phyloP scores from a whole-genome alignment of 1,284 basidiomycete species.

The Ganoderma multipileum region DNA sequence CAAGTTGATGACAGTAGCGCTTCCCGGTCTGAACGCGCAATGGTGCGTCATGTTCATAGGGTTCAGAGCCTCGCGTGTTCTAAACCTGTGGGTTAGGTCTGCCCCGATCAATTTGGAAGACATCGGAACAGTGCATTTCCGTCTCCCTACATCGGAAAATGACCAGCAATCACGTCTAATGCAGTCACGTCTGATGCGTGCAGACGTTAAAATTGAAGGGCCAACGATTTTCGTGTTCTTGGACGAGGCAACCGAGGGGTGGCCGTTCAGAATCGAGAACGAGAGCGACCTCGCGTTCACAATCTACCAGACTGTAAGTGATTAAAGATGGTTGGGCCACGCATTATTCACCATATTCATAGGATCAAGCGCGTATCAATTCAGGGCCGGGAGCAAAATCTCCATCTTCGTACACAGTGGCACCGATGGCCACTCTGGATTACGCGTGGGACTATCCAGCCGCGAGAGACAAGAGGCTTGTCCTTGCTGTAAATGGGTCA shows the following conservation, averaged over 20 bases:
- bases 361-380: conserved; percentile 61
- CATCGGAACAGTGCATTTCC: conserved; percentile 87
- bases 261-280: conserved; percentile 95
- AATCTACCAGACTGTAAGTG: conserved; percentile 79
- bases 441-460: conserved; percentile 98
- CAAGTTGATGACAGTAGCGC: conserved; percentile 84
- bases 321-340: conserved; percentile 1
- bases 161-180: conserved; percentile 65
- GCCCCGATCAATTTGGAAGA: conserved; percentile 93
- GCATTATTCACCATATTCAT: conserved; percentile 6
- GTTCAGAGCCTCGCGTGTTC: not conserved
- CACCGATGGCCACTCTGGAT: conserved; percentile 61
- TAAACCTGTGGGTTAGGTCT: conserved; percentile 63
- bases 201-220: conserved; percentile 86
- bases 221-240: conserved; percentile 91
- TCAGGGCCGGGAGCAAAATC: conserved; percentile 44
- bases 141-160: conserved; percentile 56
- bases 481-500: conserved; percentile 69
- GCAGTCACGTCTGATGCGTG: conserved; percentile 77
- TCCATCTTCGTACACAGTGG: conserved; percentile 59
- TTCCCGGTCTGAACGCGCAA: conserved; percentile 83
- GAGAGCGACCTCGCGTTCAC: conserved; percentile 79
- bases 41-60: conserved; percentile 63
- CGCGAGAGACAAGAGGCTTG: conserved; percentile 82
- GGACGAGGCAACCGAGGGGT: conserved; percentile 70